These are phyloP conservation scores for Onygenales sp. DNA, from an alignment of 2,329 filamentous ascomycete genomes.

Conservation along the genomic window DNA sequence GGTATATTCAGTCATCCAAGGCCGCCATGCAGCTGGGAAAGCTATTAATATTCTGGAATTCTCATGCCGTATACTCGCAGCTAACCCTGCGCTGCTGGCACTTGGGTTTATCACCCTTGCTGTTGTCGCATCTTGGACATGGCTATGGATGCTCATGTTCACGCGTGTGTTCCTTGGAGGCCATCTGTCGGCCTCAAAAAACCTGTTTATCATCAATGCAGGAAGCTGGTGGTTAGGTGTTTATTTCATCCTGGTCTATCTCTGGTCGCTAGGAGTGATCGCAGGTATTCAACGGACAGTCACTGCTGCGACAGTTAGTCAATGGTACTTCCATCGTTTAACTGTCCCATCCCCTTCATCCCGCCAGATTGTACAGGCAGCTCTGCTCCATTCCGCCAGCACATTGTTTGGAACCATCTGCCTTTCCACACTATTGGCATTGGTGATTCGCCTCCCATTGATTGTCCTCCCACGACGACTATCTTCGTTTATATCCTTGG, in stretches of 20 bases:
- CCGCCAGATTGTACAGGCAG: slow-evolving; percentile 71
- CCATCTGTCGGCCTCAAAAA: slow-evolving; percentile 53
- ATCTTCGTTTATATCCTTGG: slow-evolving; percentile 58
- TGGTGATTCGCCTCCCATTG: slow-evolving; percentile 75
- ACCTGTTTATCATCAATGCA: slow-evolving; percentile 69
- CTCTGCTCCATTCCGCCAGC: slow-evolving; percentile 68
- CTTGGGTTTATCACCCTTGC: slow-evolving; percentile 73
- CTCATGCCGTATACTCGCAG: slow-evolving; percentile 73
- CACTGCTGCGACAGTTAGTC: slow-evolving; percentile 88
- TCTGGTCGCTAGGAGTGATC: slow-evolving; percentile 86
- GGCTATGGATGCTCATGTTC: slow-evolving; percentile 96
- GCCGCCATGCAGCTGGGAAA: slow-evolving; percentile 69
- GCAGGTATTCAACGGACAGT: slow-evolving; percentile 83
- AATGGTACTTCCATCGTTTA: slow-evolving; percentile 98
- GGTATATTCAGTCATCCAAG: slow-evolving; percentile 73
- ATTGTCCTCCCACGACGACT: slow-evolving; percentile 71
- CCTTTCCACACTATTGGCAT: slow-evolving; percentile 69
- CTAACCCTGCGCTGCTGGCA: slow-evolving; percentile 71
- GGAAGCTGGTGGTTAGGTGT: slow-evolving; percentile 93
- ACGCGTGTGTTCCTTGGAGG: slow-evolving; percentile 91
- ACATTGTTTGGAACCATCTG: slow-evolving; percentile 90
- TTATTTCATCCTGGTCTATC: slow-evolving; percentile 86
- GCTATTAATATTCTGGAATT: slow-evolving; percentile 89
- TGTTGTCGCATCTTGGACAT: slow-evolving; percentile 78
- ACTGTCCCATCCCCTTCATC: slow-evolving; percentile 68